Conservation (phyloP, 768 basidiomycete species). For the Panaeolus cyanescens region DNA sequence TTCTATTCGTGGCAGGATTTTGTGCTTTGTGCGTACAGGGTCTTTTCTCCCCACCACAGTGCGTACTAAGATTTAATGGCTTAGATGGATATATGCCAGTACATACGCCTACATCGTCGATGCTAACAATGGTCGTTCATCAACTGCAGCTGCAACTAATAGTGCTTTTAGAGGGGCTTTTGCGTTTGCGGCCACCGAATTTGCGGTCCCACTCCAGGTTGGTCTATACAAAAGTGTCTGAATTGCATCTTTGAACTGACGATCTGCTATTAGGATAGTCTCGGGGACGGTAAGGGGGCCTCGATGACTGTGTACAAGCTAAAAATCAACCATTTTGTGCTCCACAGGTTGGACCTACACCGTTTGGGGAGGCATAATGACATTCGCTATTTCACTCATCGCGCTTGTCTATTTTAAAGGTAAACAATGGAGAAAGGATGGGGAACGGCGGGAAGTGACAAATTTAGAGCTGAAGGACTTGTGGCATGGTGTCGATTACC, state of each 20-base stretch:
- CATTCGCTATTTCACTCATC: not conserved
- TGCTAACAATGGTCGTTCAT: constrained; percentile 19
- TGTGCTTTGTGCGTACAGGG: not conserved
- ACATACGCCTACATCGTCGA: constrained; percentile 20
- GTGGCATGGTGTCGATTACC: not conserved
- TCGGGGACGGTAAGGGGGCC: not conserved
- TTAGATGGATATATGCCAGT: constrained; percentile 19
- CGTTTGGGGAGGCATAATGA: not conserved
- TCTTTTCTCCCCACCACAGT: too few species aligned
- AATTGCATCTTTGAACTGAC: not conserved
- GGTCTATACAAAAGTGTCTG: not conserved
- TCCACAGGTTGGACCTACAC: not conserved
- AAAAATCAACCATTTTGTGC: not conserved
- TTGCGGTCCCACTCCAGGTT: constrained; percentile 19
- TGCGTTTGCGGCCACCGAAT: constrained; percentile 16
- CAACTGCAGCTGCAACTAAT: constrained; percentile 18
- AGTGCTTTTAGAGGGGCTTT: constrained; percentile 15
- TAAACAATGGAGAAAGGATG: not conserved
- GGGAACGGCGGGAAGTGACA: not conserved
- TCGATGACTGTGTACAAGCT: not conserved
- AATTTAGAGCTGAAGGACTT: not conserved
- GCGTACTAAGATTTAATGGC: too few species aligned
- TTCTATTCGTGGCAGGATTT: not conserved
- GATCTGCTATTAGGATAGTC: not conserved
- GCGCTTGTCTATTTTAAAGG: not conserved